These are phyloP conservation scores for Trametes versicolor DNA, from an alignment of 1,284 basidiomycete genomes.

Conservation along the genomic window DNA sequence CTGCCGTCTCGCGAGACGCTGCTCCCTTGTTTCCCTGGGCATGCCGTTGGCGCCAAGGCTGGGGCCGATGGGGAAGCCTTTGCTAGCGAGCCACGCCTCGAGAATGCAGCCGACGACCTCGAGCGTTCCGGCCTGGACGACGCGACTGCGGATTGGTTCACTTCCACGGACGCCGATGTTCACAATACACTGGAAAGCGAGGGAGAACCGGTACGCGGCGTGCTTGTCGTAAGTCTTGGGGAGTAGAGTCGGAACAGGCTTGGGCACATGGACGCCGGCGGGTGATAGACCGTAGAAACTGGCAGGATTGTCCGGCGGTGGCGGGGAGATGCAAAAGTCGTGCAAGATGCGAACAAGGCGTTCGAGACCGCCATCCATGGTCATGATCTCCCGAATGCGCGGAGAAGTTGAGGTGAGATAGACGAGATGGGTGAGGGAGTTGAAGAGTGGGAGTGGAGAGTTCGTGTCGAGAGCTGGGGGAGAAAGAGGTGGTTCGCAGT, in stretches of 20 bases:
- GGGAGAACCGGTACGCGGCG: conserved; percentile 86
- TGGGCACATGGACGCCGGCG: conserved; percentile 61
- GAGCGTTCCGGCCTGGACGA: conserved; percentile 96
- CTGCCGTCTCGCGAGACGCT: conserved; percentile 66
- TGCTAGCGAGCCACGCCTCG: conserved; percentile 90
- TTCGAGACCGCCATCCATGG: conserved; percentile 96
- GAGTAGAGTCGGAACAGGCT: conserved; percentile 66
- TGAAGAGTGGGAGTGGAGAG: conserved; percentile 91
- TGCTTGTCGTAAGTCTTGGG: conserved; percentile 82
- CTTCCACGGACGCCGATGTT: conserved; percentile 98
- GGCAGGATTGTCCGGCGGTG: conserved; percentile 77
- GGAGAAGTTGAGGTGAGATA: conserved; percentile 98
- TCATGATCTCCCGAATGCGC: conserved; percentile 97
- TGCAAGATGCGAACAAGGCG: conserved; percentile 94
- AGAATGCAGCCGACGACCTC: conserved; percentile 96
- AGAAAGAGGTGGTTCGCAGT: conserved; percentile 19
- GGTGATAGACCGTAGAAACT: conserved; percentile 79
- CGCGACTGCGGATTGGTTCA: conserved; percentile 90
- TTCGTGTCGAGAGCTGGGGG: conserved; percentile 91
- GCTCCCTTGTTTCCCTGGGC: conserved; percentile 75
- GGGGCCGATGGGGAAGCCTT: conserved; percentile 83
- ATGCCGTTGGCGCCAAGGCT: conserved; percentile 68
- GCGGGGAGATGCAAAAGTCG: conserved; percentile 83
- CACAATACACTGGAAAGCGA: conserved; percentile 97
- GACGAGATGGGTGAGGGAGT: conserved; percentile 96